Evolutionary conservation across 2,329 filamentous ascomycete species (phyloP), one percentile per base, ranked within the genome.

Genomic region (Diaporthe humulicola): DNA sequence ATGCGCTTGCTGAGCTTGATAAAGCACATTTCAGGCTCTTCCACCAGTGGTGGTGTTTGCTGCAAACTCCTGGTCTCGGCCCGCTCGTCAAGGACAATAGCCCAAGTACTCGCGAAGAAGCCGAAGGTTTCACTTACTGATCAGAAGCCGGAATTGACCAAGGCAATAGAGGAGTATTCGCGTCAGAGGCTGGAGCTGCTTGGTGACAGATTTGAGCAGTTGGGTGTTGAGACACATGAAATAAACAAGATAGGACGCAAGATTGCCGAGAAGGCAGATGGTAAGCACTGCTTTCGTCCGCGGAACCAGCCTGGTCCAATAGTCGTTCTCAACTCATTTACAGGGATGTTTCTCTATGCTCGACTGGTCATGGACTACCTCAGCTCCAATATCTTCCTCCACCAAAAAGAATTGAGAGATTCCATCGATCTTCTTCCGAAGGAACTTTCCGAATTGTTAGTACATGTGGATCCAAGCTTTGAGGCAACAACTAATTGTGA

Each of bases 341-440:
- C 6, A 83, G 83, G 82, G 3, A 85, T 85, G 82, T 85, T 85
- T 71, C 75, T 85, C 0, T 85, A 79, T 50, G 83, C 83, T 38
- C 76, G 81, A 4, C 78, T 85, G 2, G 82, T 85, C 0, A 74
- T 84, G 3, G 81, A 84, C 28, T 83, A 82, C 38, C 69, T 85
- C 3, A 52, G 77, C 0, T 79, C 54, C 15, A 83, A 84, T 40
- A 77, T 85, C 4, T 83, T 84, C 56, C 78, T 74, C 64, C 79
- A 22, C 15, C 38, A 73, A 0, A 61, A 76, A 0, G 81, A 84
- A 70, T 70, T 84, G 0, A 77, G 73, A 4, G 60, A 36, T 0
- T 77, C 81, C 14, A 75, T 81, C 0, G 45, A 80, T 30, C 58
- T 61, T 0, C 76, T 84, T 0, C 81, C 81, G 0, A 28, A 48